phyloP scores from a whole-genome alignment of 2,329 filamentous ascomycete genomes.

The Fusarium solani-melongenae region DNA sequence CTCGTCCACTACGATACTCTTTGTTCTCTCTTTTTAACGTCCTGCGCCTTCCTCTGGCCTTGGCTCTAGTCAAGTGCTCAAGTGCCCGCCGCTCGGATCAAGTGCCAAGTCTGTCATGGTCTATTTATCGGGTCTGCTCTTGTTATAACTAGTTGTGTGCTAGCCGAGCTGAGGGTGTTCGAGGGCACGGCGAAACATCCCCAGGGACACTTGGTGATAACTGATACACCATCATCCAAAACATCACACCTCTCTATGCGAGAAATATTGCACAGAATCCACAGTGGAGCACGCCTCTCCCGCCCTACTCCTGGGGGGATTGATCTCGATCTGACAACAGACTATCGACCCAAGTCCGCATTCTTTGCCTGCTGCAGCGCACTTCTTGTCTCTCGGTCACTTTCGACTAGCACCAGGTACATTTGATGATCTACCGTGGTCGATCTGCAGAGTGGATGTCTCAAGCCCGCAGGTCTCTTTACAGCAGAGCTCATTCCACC shows the following conservation, averaged over 20 bases:
- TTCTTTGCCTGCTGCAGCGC: conserved; percentile 44
- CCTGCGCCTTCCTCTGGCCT: conserved; percentile 3
- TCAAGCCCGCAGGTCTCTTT: conserved; percentile 47
- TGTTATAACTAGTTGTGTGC: conserved; percentile 26
- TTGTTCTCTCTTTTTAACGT: conserved; percentile 14
- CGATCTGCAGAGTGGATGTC: conserved; percentile 52
- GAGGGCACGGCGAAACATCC: conserved; percentile 36
- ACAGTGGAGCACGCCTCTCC: conserved; percentile 43
- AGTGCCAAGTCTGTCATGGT: conserved; percentile 17
- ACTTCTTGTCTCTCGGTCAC: conserved; percentile 50
- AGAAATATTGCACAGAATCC: conserved; percentile 39
- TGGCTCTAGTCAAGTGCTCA: conserved; percentile 16
- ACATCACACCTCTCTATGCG: conserved; percentile 37
- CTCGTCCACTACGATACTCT: conserved; percentile 10
- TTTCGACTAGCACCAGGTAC: conserved; percentile 43
- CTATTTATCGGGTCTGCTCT: conserved; percentile 1
- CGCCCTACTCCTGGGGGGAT: conserved; percentile 38
- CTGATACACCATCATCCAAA: conserved; percentile 34
- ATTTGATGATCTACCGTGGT: conserved; percentile 47
- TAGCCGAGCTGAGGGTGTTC: conserved; percentile 34
- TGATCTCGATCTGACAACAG: conserved; percentile 42
- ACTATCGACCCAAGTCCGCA: conserved; percentile 46
- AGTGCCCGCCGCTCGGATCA: conserved; percentile 6
- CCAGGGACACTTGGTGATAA: conserved; percentile 34
- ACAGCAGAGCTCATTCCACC: conserved; percentile 51